phyloP scores from a whole-genome alignment of 495 filamentous ascomycete genomes.

The Thozetella sp. region DNA sequence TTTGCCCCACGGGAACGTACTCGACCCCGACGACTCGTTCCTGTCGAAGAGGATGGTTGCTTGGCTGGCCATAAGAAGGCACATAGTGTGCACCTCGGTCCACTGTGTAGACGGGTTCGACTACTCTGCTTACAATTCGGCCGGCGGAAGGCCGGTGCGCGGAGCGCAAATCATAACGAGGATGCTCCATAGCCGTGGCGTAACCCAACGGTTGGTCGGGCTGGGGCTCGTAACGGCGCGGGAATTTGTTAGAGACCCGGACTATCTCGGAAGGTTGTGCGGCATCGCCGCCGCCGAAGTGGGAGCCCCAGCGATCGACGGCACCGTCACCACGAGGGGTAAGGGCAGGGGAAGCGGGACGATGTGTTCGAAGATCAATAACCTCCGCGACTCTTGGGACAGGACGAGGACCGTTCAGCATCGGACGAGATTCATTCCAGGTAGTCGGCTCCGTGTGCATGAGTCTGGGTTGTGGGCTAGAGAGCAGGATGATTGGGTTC shows the following conservation, averaged over 20 bases:
- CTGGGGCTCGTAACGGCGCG: constrained; percentile 20
- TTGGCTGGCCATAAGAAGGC: background rate
- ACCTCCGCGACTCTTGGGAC: background rate
- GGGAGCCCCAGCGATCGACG: constrained; percentile 4
- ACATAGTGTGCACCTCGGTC: background rate
- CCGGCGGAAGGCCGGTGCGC: background rate
- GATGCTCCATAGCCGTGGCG: too few species aligned
- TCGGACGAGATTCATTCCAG: background rate
- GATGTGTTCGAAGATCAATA: background rate
- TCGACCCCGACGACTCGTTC: constrained; percentile 25
- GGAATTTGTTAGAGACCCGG: constrained; percentile 28
- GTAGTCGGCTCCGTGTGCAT: background rate
- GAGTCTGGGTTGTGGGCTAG: background rate
- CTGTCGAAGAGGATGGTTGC: constrained; percentile 7
- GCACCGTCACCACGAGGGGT: background rate
- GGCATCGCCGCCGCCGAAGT: constrained; percentile 9
- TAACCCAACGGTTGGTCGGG: too few species aligned
- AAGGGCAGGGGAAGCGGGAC: background rate
- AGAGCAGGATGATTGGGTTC: background rate
- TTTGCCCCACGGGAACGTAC: constrained; percentile 10
- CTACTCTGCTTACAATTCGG: constrained; percentile 11
- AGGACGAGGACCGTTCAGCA: background rate
- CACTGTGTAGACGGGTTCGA: constrained; percentile 3
- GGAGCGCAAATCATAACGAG: constrained; percentile 5
- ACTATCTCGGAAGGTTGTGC: constrained; percentile 23